Percentiles rank a stretch among this genome's conserved stretches.
Conservation (phyloP, 768 basidiomycete species). For the Sporobolomyces phaffii region DNA sequence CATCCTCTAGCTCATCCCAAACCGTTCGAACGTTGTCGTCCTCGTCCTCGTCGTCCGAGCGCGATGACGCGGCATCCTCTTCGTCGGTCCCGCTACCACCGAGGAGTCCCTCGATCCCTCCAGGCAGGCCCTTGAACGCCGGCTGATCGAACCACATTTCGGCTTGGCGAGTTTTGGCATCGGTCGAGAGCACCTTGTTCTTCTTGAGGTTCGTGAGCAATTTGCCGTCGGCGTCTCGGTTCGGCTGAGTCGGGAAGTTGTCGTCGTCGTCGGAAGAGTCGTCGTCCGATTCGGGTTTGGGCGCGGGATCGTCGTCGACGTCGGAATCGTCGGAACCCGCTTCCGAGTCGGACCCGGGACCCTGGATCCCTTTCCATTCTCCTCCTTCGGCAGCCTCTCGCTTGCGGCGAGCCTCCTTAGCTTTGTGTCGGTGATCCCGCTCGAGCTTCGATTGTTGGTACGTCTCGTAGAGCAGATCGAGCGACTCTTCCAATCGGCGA, state of each 20-base stretch:
- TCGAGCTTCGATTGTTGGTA: conserved; percentile 75
- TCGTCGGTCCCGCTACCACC: conserved; percentile 42
- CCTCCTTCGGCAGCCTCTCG: conserved; percentile 60
- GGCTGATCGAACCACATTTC: conserved; percentile 95
- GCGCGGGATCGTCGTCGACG: conserved; percentile 40
- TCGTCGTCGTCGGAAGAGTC: conserved; percentile 31
- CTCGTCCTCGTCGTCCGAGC: conserved; percentile 37
- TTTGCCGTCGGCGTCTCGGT: conserved; percentile 45
- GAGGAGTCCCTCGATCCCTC: conserved; percentile 43
- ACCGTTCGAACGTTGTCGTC: conserved; percentile 29
- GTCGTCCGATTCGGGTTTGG: conserved; percentile 37
- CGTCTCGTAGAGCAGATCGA: conserved; percentile 80
- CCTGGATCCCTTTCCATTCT: conserved; percentile 71
- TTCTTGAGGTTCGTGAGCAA: conserved; percentile 53
- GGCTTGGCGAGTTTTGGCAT: conserved; percentile 53
- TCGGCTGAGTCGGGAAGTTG: conserved; percentile 30
- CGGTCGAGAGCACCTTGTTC: conserved; percentile 54
- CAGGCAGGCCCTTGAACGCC: conserved; percentile 65
- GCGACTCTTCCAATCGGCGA: conserved; percentile 68
- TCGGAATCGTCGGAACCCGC: conserved; percentile 50
- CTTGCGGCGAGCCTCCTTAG: conserved; percentile 66
- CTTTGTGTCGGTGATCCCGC: conserved; percentile 79
- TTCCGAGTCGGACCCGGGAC: conserved; percentile 53
- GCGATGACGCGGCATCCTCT: conserved; percentile 37
- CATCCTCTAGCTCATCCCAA: conserved; percentile 39